A percentile compares a stretch with the other conserved stretches of the same genome.
These are phyloP conservation scores for Phylloboletellus chloephorus DNA, from an alignment of 1,284 basidiomycete genomes.

Conservation along the genomic window DNA sequence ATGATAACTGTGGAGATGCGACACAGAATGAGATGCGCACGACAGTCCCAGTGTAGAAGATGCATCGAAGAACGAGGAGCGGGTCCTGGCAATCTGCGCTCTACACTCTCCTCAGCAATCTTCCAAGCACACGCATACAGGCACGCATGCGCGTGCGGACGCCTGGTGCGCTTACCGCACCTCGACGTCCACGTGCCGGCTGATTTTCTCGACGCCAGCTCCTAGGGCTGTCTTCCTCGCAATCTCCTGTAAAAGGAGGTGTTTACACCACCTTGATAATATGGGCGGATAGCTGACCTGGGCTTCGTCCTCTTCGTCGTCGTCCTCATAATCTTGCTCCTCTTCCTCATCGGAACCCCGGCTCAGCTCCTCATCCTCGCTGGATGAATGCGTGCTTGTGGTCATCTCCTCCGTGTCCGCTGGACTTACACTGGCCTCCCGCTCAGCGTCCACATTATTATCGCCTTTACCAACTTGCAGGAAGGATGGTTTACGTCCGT, in stretches of 20 bases:
- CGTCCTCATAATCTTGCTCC: constrained; percentile 32
- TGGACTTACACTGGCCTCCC: constrained; percentile 9
- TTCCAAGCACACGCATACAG: neutral
- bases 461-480: neutral
- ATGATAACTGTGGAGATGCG: neutral
- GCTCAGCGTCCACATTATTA: neutral
- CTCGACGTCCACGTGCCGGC: constrained; percentile 41
- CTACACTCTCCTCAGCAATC: constrained; percentile 5
- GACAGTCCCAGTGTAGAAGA: neutral
- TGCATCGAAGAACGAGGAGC: constrained; percentile 12
- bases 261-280: constrained; percentile 1
- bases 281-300: constrained; percentile 30
- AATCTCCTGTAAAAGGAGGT: constrained; percentile 25
- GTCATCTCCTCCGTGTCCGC: constrained; percentile 13
- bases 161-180: constrained; percentile 14
- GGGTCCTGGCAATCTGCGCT: constrained; percentile 6
- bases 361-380: constrained; percentile 10
- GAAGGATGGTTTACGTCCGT: neutral
- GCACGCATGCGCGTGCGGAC: neutral
- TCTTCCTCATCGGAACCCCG: constrained; percentile 23
- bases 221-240: constrained; percentile 41
- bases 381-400: constrained; percentile 8
- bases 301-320: constrained; percentile 37
- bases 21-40: neutral
- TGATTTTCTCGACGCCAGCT: constrained; percentile 70